Evolutionary conservation across 2,329 filamentous ascomycete genomes (phyloP).

Genomic region (Coniosporium tulheliwenetii): DNA sequence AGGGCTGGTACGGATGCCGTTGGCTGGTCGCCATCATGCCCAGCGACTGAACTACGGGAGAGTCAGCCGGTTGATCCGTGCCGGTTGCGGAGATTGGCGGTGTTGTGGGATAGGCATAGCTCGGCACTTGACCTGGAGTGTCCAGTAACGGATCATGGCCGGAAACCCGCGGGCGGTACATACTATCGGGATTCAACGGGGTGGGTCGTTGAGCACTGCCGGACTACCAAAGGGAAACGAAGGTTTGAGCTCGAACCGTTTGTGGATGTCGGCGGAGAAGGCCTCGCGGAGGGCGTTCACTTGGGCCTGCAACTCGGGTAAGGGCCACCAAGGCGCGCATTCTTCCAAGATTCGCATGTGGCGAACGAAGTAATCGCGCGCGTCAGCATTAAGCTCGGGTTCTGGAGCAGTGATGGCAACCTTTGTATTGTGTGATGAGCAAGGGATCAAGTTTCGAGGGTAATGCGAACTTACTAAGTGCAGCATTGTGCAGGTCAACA

Average conservation of each 20-base stretch:
- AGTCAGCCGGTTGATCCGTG: conserved; percentile 63
- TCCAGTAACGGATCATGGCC: conserved; percentile 32
- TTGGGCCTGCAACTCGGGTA: conserved; percentile 79
- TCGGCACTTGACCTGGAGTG: conserved; percentile 46
- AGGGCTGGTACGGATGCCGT: conserved; percentile 29
- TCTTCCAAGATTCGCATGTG: conserved; percentile 90
- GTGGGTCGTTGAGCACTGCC: conserved; percentile 42
- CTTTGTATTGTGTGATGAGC: conserved; percentile 27
- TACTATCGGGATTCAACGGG: conserved; percentile 38
- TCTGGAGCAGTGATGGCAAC: conserved; percentile 89
- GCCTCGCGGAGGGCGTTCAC: conserved; percentile 80
- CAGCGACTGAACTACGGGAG: conserved; percentile 55
- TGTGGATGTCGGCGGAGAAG: conserved; percentile 72
- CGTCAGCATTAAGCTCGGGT: conserved; percentile 69
- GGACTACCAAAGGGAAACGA: conserved; percentile 80
- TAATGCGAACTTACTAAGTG: conserved; percentile 57
- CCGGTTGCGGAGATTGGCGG: conserved; percentile 62
- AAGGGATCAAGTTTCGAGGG: neutral
- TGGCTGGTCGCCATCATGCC: conserved; percentile 50
- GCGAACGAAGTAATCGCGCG: conserved; percentile 75
- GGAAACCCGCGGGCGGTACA: conserved; percentile 34
- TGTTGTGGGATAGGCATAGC: conserved; percentile 56
- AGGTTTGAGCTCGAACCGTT: conserved; percentile 77
- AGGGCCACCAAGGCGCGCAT: conserved; percentile 68
- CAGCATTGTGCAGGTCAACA: conserved; percentile 82